Evolutionary conservation across 2,329 filamentous ascomycete genomes (phyloP).

Genomic region (Penicillium sp.): DNA sequence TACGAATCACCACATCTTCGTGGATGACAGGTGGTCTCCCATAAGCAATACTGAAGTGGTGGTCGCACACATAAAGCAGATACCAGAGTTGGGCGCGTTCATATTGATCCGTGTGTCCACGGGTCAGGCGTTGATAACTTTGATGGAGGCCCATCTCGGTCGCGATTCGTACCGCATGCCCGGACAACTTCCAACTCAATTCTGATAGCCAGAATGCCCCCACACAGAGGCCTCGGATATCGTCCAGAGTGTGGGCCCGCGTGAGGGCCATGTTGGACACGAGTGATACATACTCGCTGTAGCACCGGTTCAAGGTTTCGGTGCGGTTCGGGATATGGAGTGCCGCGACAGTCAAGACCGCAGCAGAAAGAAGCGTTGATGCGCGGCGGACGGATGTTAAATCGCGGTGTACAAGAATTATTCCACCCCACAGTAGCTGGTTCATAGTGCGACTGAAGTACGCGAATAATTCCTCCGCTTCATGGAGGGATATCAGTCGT

Average conservation of each 20-base stretch:
- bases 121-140: slow-evolving; percentile 52
- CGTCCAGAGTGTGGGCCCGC: slow-evolving; percentile 57
- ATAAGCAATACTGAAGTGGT: slow-evolving; percentile 64
- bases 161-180: slow-evolving; percentile 58
- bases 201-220: slow-evolving; percentile 65
- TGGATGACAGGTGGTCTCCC: slow-evolving; percentile 59
- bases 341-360: slow-evolving; percentile 58
- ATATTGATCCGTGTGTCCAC: slow-evolving; percentile 51
- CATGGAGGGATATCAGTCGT: slow-evolving; percentile 48
- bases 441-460: slow-evolving; percentile 55
- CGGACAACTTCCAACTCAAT: slow-evolving; percentile 62
- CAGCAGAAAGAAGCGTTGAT: slow-evolving; percentile 56
- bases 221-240: slow-evolving; percentile 60
- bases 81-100: slow-evolving; percentile 63
- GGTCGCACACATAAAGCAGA: slow-evolving; percentile 64
- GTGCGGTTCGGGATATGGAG: slow-evolving; percentile 58
- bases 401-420: slow-evolving; percentile 52
- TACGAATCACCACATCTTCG: slow-evolving; percentile 58
- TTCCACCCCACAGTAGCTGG: slow-evolving; percentile 54
- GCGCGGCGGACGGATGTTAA: slow-evolving; percentile 55
- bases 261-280: slow-evolving; percentile 60
- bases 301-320: slow-evolving; percentile 55
- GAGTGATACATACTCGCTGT: slow-evolving; percentile 57
- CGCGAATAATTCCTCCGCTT: slow-evolving; percentile 54
- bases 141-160: slow-evolving; percentile 59